Conservation (phyloP, 768 basidiomycete genomes). For the Hypholoma sublateritium region DNA sequence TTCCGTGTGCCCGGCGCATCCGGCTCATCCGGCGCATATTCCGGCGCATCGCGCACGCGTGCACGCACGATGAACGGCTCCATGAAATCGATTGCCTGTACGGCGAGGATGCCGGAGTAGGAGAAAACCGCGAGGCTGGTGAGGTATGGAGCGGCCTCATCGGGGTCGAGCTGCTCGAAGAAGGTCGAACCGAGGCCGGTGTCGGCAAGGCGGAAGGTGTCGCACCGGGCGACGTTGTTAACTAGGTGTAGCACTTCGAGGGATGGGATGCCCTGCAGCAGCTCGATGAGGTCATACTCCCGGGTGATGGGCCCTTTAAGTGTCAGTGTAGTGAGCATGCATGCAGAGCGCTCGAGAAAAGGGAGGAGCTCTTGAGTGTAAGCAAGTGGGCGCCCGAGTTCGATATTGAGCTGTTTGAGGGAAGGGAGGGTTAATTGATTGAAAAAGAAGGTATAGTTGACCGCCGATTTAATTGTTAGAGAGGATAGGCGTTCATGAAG, state of each 20-base stretch:
- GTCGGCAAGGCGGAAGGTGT: neutral
- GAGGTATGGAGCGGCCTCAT: constrained; percentile 10
- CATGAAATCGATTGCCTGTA: constrained; percentile 16
- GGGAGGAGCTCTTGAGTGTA: neutral
- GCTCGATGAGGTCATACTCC: constrained; percentile 14
- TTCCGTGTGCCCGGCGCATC: neutral
- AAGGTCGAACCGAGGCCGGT: constrained; percentile 9
- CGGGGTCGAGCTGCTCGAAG: constrained; percentile 17
- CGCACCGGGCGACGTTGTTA: neutral
- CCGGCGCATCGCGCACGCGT: constrained; percentile 3
- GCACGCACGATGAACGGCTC: constrained; percentile 17
- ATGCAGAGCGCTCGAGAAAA: constrained; percentile 13
- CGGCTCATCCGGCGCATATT: neutral
- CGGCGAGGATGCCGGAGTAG: constrained; percentile 13
- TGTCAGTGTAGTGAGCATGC: constrained; percentile 10
- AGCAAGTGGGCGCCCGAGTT: neutral
- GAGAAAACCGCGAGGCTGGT: constrained; percentile 10
- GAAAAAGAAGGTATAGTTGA: neutral
- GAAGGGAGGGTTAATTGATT: constrained; percentile 5
- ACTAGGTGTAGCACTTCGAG: constrained; percentile 10
- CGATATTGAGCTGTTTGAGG: constrained; percentile 3
- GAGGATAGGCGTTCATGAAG: neutral
- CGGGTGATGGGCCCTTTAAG: constrained; percentile 3
- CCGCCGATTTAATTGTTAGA: neutral
- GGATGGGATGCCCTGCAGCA: constrained; percentile 2